These are phyloP conservation scores for Rhodofomes roseus DNA, from an alignment of 1,284 basidiomycete species.

Conservation along the genomic window DNA sequence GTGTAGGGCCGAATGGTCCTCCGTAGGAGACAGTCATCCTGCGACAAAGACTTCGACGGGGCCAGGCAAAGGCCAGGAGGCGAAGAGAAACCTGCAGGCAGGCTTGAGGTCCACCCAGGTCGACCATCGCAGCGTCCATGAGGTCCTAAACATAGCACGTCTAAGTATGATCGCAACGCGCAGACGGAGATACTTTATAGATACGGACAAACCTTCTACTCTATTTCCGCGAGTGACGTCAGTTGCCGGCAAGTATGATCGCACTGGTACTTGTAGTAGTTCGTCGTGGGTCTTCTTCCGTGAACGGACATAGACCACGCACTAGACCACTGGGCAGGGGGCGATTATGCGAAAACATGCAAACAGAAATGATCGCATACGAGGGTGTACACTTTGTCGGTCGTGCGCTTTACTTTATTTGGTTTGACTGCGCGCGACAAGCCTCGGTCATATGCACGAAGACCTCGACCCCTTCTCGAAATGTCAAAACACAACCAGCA, in stretches of 20 bases:
- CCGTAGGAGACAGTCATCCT: too few species aligned
- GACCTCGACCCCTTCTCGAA: not conserved
- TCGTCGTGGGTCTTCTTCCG: not conserved
- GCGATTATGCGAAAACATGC: not conserved
- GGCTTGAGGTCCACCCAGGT: too few species aligned
- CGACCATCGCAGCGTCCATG: too few species aligned
- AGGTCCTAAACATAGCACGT: not conserved
- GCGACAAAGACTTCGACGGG: too few species aligned
- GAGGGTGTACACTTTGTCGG: too few species aligned
- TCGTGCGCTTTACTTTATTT: not conserved
- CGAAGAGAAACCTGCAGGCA: not conserved
- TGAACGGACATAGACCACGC: not conserved
- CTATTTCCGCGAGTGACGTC: not conserved
- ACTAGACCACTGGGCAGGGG: not conserved
- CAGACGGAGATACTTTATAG: not conserved
- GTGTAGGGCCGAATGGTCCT: too few species aligned
- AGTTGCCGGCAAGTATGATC: not conserved
- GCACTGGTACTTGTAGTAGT: not conserved
- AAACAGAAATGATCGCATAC: not conserved
- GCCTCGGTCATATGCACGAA: not conserved
- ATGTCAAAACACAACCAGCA: not conserved
- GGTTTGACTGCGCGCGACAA: not conserved
- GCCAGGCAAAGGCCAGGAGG: too few species aligned
- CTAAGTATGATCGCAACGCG: not conserved
- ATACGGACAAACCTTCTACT: not conserved